Evolutionary conservation across 306 rosid genomes (phyloP).

Genomic region (Trichosanthes truncata): DNA sequence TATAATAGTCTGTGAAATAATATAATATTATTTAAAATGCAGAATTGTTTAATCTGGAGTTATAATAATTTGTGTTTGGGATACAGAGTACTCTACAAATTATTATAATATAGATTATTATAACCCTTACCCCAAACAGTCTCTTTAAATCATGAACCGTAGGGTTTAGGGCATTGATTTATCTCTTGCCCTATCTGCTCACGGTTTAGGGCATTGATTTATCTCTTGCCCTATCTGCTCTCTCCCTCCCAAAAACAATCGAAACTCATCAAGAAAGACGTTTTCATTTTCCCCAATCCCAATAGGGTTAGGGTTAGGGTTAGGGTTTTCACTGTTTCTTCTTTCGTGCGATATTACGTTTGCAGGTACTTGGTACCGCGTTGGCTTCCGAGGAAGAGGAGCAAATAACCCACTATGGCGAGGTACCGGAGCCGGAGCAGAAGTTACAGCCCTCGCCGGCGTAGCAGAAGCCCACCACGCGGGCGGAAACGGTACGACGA

Average conservation of each 20-base stretch:
- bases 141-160: not conserved
- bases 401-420: constrained; percentile 28
- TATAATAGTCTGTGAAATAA: too few species aligned
- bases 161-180: constrained; percentile 2
- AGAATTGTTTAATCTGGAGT: too few species aligned
- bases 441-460: constrained; percentile 88
- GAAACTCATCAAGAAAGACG: not conserved
- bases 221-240: not conserved
- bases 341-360: not conserved
- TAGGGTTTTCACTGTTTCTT: not conserved
- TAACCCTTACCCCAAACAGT: too few species aligned
- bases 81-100: too few species aligned
- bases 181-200: not conserved
- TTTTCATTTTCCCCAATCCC: not conserved
- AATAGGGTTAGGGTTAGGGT: constrained; percentile 33
- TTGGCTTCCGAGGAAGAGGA: not conserved
- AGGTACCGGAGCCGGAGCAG: constrained; percentile 86
- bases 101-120: too few species aligned
- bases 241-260: constrained; percentile 16
- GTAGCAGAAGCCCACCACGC: constrained; percentile 75
- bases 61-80: too few species aligned
- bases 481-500: constrained; percentile 74
- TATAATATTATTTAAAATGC: too few species aligned
- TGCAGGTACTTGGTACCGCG: not conserved
- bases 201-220: constrained; percentile 2